These are phyloP conservation scores for Pilatotrama ljubarskyi DNA, from an alignment of 768 basidiomycete species.

Conservation along the genomic window DNA sequence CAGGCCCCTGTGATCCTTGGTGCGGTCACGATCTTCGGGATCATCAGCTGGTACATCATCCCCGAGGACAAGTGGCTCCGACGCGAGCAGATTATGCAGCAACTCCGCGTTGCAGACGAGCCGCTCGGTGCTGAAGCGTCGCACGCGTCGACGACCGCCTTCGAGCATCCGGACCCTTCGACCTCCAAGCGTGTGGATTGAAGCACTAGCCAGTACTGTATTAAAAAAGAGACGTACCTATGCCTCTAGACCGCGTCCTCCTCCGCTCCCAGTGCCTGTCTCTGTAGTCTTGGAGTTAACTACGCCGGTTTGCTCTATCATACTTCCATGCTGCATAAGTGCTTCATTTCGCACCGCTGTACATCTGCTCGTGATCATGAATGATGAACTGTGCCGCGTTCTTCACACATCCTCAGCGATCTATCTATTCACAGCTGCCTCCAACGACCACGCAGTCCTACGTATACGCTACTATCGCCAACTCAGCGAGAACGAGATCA, in stretches of 20 bases:
- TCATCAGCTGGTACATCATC: slow-evolving; percentile 76
- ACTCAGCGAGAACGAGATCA: no score
- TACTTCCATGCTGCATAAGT: no score
- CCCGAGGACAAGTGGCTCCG: slow-evolving; percentile 82
- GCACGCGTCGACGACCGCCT: not conserved
- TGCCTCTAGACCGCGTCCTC: no score
- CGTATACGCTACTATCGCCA: no score
- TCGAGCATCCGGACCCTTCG: not conserved
- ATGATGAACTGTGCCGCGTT: not conserved
- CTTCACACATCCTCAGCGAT: not conserved
- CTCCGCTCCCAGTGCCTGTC: not conserved
- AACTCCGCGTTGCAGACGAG: slow-evolving; percentile 38
- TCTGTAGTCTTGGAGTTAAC: no score
- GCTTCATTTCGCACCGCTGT: no score
- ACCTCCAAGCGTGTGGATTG: slow-evolving; percentile 6
- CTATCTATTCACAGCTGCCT: no score
- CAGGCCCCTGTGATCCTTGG: slow-evolving; percentile 81
- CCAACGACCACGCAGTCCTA: no score
- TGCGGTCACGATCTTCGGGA: slow-evolving; percentile 72
- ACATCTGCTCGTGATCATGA: no score
- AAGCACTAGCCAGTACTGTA: no score
- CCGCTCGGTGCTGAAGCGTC: slow-evolving; percentile 10
- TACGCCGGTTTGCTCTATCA: no score
- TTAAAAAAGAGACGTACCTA: no score
- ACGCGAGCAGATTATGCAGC: slow-evolving; percentile 57